Conservation (phyloP, 225 moss, liverwort and hornwort species). For the Pleurozium schreberi region DNA sequence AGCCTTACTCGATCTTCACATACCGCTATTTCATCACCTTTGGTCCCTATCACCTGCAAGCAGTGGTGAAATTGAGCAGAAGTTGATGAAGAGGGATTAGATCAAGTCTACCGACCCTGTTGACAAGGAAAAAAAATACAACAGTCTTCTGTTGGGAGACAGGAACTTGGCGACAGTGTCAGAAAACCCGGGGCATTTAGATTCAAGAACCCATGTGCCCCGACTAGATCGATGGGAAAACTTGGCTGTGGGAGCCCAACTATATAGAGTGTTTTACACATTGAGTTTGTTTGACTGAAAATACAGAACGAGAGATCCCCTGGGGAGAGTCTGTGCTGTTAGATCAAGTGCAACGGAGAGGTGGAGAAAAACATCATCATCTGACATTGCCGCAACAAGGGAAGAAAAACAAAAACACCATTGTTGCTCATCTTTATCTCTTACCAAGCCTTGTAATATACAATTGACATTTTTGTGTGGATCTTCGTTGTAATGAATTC, state of each 20-base stretch:
- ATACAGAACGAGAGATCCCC: slow-evolving; percentile 9
- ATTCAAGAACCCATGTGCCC: slow-evolving; percentile 18
- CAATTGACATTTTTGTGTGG: slow-evolving; percentile 39
- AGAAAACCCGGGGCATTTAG: slow-evolving; percentile 14
- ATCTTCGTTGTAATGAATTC: slow-evolving; percentile 31
- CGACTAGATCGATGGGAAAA: neutral
- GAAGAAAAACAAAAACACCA: neutral
- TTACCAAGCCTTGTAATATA: slow-evolving; percentile 40
- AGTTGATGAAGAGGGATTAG: neutral
- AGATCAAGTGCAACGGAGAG: neutral
- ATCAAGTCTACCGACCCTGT: slow-evolving; percentile 6
- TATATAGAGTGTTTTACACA: slow-evolving; percentile 35
- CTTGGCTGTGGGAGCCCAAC: slow-evolving; percentile 32
- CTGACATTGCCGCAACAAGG: neutral
- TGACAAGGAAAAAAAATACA: neutral
- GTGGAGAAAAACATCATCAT: neutral
- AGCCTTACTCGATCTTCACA: too few relatives aligned
- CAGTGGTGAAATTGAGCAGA: slow-evolving; percentile 16
- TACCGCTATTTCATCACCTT: too few relatives aligned
- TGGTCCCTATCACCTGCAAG: slow-evolving; percentile 7
- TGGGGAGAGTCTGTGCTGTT: slow-evolving; percentile 6
- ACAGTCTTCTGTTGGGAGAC: neutral
- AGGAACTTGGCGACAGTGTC: neutral
- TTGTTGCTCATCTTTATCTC: neutral
- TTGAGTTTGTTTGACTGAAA: slow-evolving; percentile 22